phyloP scores from a whole-genome alignment of 805 yeast genomes.

The Ogataea saltuana region DNA sequence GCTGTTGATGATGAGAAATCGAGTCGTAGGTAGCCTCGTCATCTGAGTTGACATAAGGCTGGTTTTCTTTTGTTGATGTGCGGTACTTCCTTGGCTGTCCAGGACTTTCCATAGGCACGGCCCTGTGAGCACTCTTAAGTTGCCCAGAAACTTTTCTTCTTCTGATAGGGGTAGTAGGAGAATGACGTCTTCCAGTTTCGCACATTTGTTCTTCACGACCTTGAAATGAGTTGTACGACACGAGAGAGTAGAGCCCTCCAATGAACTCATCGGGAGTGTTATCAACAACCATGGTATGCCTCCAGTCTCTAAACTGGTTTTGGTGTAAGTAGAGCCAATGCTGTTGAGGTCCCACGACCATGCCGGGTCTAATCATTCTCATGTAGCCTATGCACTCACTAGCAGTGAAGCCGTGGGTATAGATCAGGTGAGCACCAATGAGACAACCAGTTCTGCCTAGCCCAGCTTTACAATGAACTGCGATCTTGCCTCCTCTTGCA shows the following conservation, averaged over 20 bases:
- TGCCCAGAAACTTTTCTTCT: constrained; percentile 69
- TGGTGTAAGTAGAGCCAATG: constrained; percentile 98
- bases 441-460: constrained; percentile 97
- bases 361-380: constrained; percentile 96
- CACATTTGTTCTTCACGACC: constrained; percentile 41
- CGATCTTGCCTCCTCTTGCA: constrained; percentile 84
- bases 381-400: constrained; percentile 94
- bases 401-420: constrained; percentile 96
- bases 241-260: constrained; percentile 66
- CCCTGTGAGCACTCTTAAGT: constrained; percentile 63
- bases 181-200: constrained; percentile 29
- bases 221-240: constrained; percentile 62
- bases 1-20: constrained; percentile 22
- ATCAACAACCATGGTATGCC: constrained; percentile 83
- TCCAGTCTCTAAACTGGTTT: constrained; percentile 95
- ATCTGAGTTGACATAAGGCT: constrained; percentile 36
- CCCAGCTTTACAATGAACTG: constrained; percentile 99
- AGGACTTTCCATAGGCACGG: constrained; percentile 90
- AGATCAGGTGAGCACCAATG: constrained; percentile 94
- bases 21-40: constrained; percentile 36
- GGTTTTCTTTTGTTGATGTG: constrained; percentile 36
- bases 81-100: constrained; percentile 89
- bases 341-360: constrained; percentile 99
- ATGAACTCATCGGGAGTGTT: constrained; percentile 62
- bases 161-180: constrained; percentile 75